Evolutionary conservation across 1,284 basidiomycete genomes (phyloP).

Genomic region (Uromyces viciae-fabae): DNA sequence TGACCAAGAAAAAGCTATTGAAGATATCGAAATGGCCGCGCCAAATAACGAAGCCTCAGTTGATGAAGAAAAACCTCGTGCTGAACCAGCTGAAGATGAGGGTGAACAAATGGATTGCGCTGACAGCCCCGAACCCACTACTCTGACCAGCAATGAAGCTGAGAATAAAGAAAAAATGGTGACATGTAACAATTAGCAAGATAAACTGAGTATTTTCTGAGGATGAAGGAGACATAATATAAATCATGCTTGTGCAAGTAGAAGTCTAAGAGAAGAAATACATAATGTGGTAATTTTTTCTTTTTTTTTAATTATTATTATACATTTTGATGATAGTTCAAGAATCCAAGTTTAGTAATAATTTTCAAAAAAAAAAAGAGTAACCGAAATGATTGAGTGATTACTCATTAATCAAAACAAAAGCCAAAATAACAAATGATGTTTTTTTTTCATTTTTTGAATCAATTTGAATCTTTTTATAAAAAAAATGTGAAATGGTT

Average conservation of each 20-base stretch:
- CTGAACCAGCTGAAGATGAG: neutral
- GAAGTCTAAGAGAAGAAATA: too few relatives aligned
- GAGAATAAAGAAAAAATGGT: neutral
- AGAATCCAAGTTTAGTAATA: too few relatives aligned
- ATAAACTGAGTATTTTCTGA: too few relatives aligned
- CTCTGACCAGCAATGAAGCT: neutral
- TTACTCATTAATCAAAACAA: neutral
- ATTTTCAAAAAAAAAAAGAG: neutral
- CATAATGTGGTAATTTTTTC: too few relatives aligned
- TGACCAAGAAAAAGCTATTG: neutral
- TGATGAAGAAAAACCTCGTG: neutral
- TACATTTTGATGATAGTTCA: too few relatives aligned
- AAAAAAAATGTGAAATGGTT: too few relatives aligned
- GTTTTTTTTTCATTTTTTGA: too few relatives aligned
- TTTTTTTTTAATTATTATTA: too few relatives aligned
- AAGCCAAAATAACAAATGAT: neutral
- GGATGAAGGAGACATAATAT: too few relatives aligned
- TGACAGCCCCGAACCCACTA: neutral
- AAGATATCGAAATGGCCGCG: slow-evolving; percentile 1
- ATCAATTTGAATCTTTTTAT: too few relatives aligned
- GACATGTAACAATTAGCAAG: too few relatives aligned
- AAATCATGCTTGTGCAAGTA: too few relatives aligned
- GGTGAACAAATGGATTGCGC: slow-evolving; percentile 21
- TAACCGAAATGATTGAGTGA: neutral
- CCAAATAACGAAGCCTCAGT: neutral